Base-by-base conservation (phyloP, 306 rosid species). In the Astragalus glycyphyllos region DNA sequence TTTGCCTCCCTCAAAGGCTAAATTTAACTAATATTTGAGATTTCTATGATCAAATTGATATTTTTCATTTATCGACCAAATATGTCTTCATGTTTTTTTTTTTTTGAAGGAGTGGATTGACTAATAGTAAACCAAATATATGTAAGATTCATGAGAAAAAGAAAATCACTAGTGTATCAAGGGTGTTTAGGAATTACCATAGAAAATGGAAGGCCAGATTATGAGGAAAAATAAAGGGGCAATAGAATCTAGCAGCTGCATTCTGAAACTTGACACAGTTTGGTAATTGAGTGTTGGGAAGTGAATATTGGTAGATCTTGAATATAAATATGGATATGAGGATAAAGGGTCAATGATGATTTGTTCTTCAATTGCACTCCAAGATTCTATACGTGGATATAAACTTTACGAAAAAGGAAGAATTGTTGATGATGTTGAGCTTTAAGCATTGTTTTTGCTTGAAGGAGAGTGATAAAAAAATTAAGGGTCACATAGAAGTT, bases 301-400 rank as follows among this genome's bases (percentile, higher is more conserved):
- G 23, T 67, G 76, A 53, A 65, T 49, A 46, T 13, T 66, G 45
- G 68, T 65, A 54, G n/a, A 62, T 31, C 42, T 26, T 47, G n/a
- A 5, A 15, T 57, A 57, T 76, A 47, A 58, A 4, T 73, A 5
- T 61, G 5, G 20, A 14, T 45, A 1, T 54, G 46, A 70, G 46
- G 54, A 55, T 61, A 26, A 53, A 13, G 66, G 34, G 35, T 41
- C 57, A 57, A 23, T 9, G 8, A 11, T 71, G 68, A 59, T 23
- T 15, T 62, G n/a, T 26, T 79, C 85, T 90, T 88, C 31, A 66
- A 84, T 84, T 90, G 82, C 40, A 86, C 86, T 84, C 79, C 32
- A 88, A 84, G 97, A 17, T 71, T 81, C 67, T 81, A 64, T 81
- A 64, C 59, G 77, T 73, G 82, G 76, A 41, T 65, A 40, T 57